Conservation (phyloP, 495 filamentous ascomycete species). For the Tirmania nivea region DNA sequence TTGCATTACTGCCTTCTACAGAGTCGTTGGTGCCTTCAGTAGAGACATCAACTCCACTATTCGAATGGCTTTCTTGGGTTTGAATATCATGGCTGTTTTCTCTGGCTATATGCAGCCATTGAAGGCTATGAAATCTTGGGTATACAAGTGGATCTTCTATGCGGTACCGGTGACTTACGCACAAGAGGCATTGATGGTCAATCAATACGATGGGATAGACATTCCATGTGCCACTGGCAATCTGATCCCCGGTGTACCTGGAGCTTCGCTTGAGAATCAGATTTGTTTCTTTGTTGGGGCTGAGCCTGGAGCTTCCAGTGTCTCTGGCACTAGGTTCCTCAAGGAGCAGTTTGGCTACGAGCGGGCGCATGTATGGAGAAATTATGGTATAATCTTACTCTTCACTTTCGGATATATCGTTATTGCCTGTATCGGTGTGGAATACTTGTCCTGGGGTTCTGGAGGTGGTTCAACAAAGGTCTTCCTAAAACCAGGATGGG, state of each 20-base stretch:
- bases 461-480: conserved; percentile 32
- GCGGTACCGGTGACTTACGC: conserved; percentile 25
- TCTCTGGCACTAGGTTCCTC: conserved; percentile 41
- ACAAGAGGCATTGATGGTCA: conserved; percentile 25
- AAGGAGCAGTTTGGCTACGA: conserved; percentile 34
- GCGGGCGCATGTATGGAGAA: conserved; percentile 50
- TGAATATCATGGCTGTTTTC: conserved; percentile 21
- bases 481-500: conserved; percentile 9
- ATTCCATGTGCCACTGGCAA: conserved; percentile 13
- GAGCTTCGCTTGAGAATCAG: conserved; percentile 15
- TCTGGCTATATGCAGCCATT: conserved; percentile 24
- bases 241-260: conserved; percentile 12
- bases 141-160: conserved; percentile 23
- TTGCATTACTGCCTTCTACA: conserved; percentile 32
- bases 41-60: conserved; percentile 31
- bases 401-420: conserved; percentile 47
- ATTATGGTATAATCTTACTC: conserved; percentile 54
- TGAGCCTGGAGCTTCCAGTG: conserved; percentile 21
- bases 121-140: conserved; percentile 21
- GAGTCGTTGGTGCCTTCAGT: conserved; percentile 29
- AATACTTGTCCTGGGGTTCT: conserved; percentile 45
- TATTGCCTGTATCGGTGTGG: conserved; percentile 44
- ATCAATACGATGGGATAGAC: conserved; percentile 22
- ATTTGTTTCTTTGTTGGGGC: conserved; percentile 39
- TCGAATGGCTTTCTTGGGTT: conserved; percentile 31